Percentiles rank a stretch among this genome's conserved stretches.
Conservation (phyloP, 176 grass and related monocot genomes). For the Juncus effusus region DNA sequence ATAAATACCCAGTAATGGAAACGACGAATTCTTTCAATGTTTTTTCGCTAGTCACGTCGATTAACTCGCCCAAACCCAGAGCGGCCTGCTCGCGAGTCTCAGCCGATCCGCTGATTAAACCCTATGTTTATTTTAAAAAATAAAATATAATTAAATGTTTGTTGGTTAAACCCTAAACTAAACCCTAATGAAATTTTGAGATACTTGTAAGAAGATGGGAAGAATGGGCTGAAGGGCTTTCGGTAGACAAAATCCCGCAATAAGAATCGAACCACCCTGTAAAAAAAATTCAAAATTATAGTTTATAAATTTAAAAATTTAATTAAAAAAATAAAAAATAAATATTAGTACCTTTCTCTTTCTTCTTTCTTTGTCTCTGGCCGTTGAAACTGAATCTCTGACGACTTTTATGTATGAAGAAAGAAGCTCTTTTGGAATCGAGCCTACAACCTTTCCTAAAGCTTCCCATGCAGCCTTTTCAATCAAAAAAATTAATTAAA, state of each 20-base stretch:
- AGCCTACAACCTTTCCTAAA: slow-evolving; percentile 78
- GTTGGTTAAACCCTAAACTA: neutral
- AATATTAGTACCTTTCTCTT: slow-evolving; percentile 61
- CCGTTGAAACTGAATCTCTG: slow-evolving; percentile 89
- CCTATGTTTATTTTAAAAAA: slow-evolving; percentile 51
- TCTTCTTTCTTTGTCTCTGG: slow-evolving; percentile 94
- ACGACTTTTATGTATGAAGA: slow-evolving; percentile 88
- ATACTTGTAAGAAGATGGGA: slow-evolving; percentile 90
- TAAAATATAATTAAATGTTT: slow-evolving; percentile 13
- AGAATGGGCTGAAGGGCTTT: slow-evolving; percentile 91
- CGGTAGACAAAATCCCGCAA: slow-evolving; percentile 89
- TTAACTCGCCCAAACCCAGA: slow-evolving; percentile 89
- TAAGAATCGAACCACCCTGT: slow-evolving; percentile 76
- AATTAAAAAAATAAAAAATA: slow-evolving; percentile 4
- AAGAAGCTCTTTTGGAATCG: slow-evolving; percentile 83
- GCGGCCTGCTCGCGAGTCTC: slow-evolving; percentile 92
- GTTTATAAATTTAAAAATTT: neutral
- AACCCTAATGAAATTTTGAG: slow-evolving; percentile 25
- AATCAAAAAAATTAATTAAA: no score
- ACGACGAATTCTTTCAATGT: slow-evolving; percentile 91
- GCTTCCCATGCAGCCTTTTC: slow-evolving; percentile 88
- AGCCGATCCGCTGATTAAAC: slow-evolving; percentile 87
- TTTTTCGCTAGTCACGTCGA: slow-evolving; percentile 86
- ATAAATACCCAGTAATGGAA: slow-evolving; percentile 81
- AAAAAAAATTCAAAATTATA: slow-evolving; percentile 25